phyloP scores from a whole-genome alignment of 2,329 filamentous ascomycete genomes.

The Ascomycota sp. region DNA sequence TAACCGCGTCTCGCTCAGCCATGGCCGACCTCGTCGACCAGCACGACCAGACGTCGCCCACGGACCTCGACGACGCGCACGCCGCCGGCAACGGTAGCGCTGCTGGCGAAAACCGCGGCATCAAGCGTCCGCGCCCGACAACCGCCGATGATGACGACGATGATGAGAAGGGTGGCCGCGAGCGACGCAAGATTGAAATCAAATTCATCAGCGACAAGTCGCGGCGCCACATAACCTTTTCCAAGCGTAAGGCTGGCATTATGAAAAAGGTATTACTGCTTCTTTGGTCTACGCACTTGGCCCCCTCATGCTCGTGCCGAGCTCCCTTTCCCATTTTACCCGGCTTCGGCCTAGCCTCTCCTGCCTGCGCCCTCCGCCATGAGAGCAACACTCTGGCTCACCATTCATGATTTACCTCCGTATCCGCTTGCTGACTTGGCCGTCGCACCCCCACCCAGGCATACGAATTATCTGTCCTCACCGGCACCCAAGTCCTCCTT shows the following conservation, averaged over 20 bases:
- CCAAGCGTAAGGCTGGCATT: constrained; percentile 97
- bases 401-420: no score
- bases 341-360: no score
- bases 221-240: constrained; percentile 97
- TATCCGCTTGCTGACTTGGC: background rate
- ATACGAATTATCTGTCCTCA: constrained; percentile 92
- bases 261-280: constrained; percentile 84
- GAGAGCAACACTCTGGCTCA: no score
- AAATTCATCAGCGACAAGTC: constrained; percentile 99
- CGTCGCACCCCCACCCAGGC: constrained; percentile 36
- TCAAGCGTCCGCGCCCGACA: constrained; percentile 74
- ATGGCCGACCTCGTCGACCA: constrained; percentile 70
- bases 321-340: no score
- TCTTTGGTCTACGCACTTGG: background rate
- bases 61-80: constrained; percentile 53
- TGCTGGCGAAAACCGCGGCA: constrained; percentile 53
- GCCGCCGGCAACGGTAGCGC: constrained; percentile 53
- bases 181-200: constrained; percentile 99
- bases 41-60: constrained; percentile 55
- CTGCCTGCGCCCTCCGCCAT: no score
- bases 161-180: constrained; percentile 91
- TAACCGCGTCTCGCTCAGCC: no score
- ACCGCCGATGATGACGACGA: constrained; percentile 87
- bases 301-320: no score
- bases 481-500: constrained; percentile 88